Evolutionary conservation across 1,139 yeast species (phyloP).

Genomic region (Yamadazyma siamensis): DNA sequence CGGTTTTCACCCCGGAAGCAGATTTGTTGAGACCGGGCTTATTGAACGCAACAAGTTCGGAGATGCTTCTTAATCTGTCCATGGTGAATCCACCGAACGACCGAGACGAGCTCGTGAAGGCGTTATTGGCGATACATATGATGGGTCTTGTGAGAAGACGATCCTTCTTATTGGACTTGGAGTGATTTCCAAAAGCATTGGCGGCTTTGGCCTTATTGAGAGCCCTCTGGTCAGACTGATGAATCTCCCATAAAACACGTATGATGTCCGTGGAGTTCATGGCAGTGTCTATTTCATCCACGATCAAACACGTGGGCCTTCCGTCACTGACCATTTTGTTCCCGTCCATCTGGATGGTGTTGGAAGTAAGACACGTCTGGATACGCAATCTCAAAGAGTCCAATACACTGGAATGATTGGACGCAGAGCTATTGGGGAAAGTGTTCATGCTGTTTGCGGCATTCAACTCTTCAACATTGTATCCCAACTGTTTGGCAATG

Average conservation of each 20-base stretch:
- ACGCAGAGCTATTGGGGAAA: constrained; percentile 23
- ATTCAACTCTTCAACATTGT: constrained; percentile 77
- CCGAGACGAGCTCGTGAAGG: constrained; percentile 50
- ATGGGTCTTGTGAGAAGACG: constrained; percentile 71
- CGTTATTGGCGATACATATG: constrained; percentile 88
- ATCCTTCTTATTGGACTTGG: constrained; percentile 24
- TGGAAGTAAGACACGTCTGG: constrained; percentile 65
- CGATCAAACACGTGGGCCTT: constrained; percentile 74
- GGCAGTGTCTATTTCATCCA: constrained; percentile 93
- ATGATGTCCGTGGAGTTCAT: constrained; percentile 72
- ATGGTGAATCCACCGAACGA: constrained; percentile 43
- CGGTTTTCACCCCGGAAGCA: constrained; percentile 26
- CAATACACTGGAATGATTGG: constrained; percentile 18
- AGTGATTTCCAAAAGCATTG: constrained; percentile 10
- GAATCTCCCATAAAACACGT: constrained; percentile 58
- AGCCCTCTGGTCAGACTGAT: constrained; percentile 57
- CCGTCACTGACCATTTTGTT: constrained; percentile 23
- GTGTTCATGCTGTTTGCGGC: constrained; percentile 71
- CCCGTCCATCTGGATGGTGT: constrained; percentile 44
- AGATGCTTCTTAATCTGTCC: constrained; percentile 67
- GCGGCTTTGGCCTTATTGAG: constrained; percentile 17
- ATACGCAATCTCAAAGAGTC: constrained; percentile 48
- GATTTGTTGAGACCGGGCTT: constrained; percentile 51
- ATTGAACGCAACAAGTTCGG: constrained; percentile 68
- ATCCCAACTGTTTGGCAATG: constrained; percentile 79